Base-by-base conservation (phyloP, 2,329 filamentous ascomycete genomes). In the Aspergillus fijiensis region DNA sequence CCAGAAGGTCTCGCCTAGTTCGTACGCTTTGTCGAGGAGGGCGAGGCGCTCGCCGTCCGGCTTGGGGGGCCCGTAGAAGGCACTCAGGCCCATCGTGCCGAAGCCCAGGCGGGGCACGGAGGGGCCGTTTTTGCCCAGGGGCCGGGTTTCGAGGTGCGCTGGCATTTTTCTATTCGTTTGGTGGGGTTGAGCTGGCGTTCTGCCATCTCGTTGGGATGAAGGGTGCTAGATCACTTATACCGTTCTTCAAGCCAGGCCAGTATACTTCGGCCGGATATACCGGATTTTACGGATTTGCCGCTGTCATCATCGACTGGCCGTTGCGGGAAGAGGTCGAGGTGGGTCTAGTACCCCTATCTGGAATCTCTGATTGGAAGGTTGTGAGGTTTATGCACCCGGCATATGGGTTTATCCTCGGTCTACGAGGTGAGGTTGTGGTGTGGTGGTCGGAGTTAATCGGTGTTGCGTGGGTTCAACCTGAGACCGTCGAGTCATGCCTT, bases 1-100 rank as follows among this genome's bases (percentile, higher is more conserved):
- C 72, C 73, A 74, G 63, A 73, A 71, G 5, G 60, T 67, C 16
- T 69, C 64, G 19, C 73, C 72, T 4, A 67, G 65, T 16, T 69
- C 58, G 64, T 74, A 69, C 4, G 72, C 66, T 49, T 74, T 69
- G 19, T 73, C 68, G n/a, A 76, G 63, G 5, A 68, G 55, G 11
- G 68, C 61, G 2, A 70, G 45, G 12, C 51, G 64, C 31, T 64
- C 62, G 0, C 65, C 61, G 5, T 59, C 54, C 7, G 61, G 47
- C 10, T 62, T 60, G 5, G 66, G 58, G 35, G 60, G 45, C 5
- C 68, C 66, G 21, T 70, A 70, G n/a, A 57, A 53, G 12, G 61
- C 62, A 21, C 68, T 66, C 7, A 72, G 63, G 7, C 70, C 70
- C 9, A 72, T 57, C 9, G 71, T 56, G 25, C 69, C 68, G n/a